Percentiles rank a stretch among this genome's conserved stretches.
Conservation (phyloP, 2,329 filamentous ascomycete species). For the Colletotrichum filicis region DNA sequence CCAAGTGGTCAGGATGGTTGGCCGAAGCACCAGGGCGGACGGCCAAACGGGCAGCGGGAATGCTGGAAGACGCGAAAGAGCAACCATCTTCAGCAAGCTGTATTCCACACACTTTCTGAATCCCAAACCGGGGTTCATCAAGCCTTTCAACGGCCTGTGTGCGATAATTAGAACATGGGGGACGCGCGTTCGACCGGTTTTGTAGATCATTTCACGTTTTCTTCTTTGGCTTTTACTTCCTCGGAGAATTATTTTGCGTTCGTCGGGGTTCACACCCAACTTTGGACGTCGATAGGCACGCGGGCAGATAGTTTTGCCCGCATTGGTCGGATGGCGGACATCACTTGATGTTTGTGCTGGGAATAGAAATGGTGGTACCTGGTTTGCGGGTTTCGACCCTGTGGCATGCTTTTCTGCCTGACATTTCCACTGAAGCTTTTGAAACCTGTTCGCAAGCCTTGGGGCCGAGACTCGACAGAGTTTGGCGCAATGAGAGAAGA, state of each 20-base stretch:
- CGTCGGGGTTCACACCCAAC: conserved; percentile 1
- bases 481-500: too few species aligned
- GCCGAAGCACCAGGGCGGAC: neutral
- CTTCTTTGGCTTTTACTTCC: neutral
- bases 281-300: neutral
- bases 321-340: neutral
- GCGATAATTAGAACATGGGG: neutral
- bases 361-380: neutral
- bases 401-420: too few species aligned
- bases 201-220: neutral
- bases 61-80: neutral
- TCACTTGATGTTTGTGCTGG: neutral
- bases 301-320: neutral
- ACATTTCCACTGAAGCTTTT: too few species aligned
- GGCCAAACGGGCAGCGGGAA: neutral
- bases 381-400: too few species aligned
- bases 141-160: neutral
- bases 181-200: neutral
- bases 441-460: too few species aligned
- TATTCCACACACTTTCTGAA: neutral
- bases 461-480: too few species aligned
- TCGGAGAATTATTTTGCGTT: too few species aligned
- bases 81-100: neutral
- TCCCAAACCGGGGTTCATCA: neutral
- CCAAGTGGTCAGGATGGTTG: neutral